phyloP scores from a whole-genome alignment of 2,329 filamentous ascomycete species.

The Sporothrix globosa region DNA sequence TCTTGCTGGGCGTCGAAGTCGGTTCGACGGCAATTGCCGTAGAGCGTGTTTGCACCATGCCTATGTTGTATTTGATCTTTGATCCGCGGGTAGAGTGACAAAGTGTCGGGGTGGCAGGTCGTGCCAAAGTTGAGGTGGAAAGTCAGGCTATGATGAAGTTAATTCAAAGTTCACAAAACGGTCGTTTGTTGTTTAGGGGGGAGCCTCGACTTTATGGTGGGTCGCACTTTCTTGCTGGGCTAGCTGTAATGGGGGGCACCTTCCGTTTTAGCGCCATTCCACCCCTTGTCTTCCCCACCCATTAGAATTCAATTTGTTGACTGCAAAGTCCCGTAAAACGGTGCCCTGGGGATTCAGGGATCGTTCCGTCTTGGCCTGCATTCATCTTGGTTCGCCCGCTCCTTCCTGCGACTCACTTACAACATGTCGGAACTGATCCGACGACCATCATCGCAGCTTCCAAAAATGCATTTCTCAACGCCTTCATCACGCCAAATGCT shows the following conservation, averaged over 20 bases:
- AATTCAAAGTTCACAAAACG: background rate
- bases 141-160: background rate
- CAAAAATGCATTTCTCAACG: background rate
- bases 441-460: conserved; percentile 1
- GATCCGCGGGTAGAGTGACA: background rate
- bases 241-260: background rate
- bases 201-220: conserved; percentile 1
- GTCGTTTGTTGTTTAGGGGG: conserved; percentile 4
- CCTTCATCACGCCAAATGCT: background rate
- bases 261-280: background rate
- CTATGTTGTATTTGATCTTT: background rate
- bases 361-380: background rate
- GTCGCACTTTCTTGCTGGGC: background rate
- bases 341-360: background rate
- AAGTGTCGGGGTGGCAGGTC: background rate
- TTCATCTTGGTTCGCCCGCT: background rate
- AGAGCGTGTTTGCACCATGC: conserved; percentile 36
- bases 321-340: background rate
- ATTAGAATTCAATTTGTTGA: background rate
- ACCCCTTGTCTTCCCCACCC: conserved; percentile 17
- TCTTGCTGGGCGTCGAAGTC: conserved; percentile 39
- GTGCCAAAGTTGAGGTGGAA: background rate
- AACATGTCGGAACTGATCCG: conserved; percentile 11
- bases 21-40: conserved; percentile 40
- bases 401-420: conserved; percentile 7